phyloP scores from a whole-genome alignment of 768 basidiomycete species.

The Suillus plorans region DNA sequence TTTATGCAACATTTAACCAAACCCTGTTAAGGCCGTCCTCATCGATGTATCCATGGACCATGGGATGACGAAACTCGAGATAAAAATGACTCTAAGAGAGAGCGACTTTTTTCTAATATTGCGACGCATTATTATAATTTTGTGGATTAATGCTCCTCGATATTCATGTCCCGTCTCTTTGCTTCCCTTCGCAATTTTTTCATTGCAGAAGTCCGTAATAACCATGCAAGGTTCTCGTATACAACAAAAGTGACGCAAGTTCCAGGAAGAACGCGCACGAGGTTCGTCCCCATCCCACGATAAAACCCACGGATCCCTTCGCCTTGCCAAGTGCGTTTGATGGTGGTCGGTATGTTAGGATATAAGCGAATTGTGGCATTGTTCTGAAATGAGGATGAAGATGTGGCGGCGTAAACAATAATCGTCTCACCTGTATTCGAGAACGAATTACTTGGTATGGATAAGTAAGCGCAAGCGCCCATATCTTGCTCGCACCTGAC shows the following conservation, averaged over 20 bases:
- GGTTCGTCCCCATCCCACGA: conserved; percentile 91
- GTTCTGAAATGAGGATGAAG: conserved; percentile 43
- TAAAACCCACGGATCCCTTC: conserved; percentile 90
- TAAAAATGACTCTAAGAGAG: not conserved
- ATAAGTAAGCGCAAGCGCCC: conserved; percentile 83
- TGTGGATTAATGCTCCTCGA: not conserved
- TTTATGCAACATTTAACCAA: no score
- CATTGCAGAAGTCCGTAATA: conserved; percentile 66
- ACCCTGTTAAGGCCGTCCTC: no score
- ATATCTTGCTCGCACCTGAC: conserved; percentile 87
- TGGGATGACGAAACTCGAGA: no score
- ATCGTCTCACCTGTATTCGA: conserved; percentile 73
- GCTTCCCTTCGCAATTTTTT: conserved; percentile 48
- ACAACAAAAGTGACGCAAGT: conserved; percentile 98
- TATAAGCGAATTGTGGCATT: conserved; percentile 66
- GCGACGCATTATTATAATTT: not conserved
- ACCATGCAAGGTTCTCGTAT: conserved; percentile 90
- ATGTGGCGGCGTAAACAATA: not conserved
- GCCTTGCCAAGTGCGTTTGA: conserved; percentile 74
- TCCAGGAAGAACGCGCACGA: conserved; percentile 92
- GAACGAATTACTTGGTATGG: conserved; percentile 98
- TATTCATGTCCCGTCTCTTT: not conserved
- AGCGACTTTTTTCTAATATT: not conserved
- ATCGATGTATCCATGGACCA: no score
- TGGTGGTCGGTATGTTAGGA: conserved; percentile 80